phyloP scores from a whole-genome alignment of 176 grass and related monocot species.

The Triticum dicoccoides region DNA sequence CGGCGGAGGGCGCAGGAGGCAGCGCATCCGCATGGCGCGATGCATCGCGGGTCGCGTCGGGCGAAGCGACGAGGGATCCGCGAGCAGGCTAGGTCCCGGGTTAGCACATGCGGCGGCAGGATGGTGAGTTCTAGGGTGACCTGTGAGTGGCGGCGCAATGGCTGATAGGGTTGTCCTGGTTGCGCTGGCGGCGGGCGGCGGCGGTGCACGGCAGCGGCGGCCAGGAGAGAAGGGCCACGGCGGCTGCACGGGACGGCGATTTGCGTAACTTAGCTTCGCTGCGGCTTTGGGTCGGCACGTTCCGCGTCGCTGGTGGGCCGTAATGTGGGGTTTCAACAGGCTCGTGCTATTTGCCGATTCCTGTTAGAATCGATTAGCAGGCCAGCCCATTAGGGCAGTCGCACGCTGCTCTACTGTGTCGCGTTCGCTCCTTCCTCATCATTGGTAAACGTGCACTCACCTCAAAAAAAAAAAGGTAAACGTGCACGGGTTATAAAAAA shows the following conservation, averaged over 20 bases:
- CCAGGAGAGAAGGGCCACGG: not conserved
- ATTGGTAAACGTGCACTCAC: too few relatives aligned
- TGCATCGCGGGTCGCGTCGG: constrained; percentile 28
- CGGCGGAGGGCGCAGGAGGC: constrained; percentile 21
- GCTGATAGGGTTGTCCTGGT: not conserved
- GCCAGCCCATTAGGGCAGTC: too few relatives aligned
- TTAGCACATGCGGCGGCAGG: constrained; percentile 12
- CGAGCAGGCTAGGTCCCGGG: constrained; percentile 8
- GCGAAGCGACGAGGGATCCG: constrained; percentile 17
- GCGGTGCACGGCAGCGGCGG: not conserved
- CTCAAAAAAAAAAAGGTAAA: too few relatives aligned
- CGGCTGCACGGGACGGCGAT: constrained; percentile 13
- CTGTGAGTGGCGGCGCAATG: constrained; percentile 11
- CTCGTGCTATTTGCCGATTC: too few relatives aligned
- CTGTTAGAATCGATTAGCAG: too few relatives aligned
- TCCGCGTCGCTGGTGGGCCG: too few relatives aligned
- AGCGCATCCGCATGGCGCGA: constrained; percentile 30
- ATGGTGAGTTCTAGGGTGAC: not conserved
- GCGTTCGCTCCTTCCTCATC: too few relatives aligned
- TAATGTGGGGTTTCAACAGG: too few relatives aligned
- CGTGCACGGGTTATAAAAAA: too few relatives aligned
- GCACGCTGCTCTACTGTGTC: too few relatives aligned
- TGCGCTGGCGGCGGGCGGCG: not conserved
- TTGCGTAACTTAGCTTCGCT: not conserved
- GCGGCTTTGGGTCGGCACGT: not conserved